Evolutionary conservation across 2,329 filamentous ascomycete species (phyloP).

Genomic region (Colletotrichum sp.): DNA sequence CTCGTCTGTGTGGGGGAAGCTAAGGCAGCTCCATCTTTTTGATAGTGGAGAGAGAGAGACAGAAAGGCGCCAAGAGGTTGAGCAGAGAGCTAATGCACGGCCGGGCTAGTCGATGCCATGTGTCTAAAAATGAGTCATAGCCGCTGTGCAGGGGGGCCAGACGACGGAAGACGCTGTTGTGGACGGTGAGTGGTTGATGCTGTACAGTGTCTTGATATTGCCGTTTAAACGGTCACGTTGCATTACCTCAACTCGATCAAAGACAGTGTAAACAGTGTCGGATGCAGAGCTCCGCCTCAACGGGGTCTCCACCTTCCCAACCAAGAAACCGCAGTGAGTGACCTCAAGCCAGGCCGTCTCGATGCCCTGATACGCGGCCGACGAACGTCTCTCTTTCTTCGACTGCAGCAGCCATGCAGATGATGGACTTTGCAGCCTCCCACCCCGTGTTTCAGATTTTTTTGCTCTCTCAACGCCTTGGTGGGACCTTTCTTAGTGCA

Average conservation of each 20-base stretch:
- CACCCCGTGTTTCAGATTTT: constrained; percentile 15
- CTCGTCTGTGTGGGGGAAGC: background rate
- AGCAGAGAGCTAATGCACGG: constrained; percentile 7
- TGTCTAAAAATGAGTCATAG: constrained; percentile 39
- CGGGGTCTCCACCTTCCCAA: background rate
- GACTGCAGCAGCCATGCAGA: background rate
- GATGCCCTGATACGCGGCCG: background rate
- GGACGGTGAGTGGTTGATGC: constrained; percentile 14
- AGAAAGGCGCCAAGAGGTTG: background rate
- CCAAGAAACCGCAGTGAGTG: background rate
- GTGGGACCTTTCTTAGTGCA: background rate
- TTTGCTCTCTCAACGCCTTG: background rate
- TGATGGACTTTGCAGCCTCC: background rate
- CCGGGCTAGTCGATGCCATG: constrained; percentile 24
- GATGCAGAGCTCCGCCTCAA: background rate
- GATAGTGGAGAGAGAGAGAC: background rate
- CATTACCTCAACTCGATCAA: background rate
- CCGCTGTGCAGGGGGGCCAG: constrained; percentile 21
- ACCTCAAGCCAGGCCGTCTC: background rate
- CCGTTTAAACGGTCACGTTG: background rate
- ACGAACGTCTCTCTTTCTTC: background rate
- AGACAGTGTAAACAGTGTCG: background rate
- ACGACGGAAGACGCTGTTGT: background rate
- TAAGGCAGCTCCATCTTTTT: background rate
- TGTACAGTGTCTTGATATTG: background rate